phyloP scores from a whole-genome alignment of 2,329 filamentous ascomycete species.

The Pezicula radicicola region DNA sequence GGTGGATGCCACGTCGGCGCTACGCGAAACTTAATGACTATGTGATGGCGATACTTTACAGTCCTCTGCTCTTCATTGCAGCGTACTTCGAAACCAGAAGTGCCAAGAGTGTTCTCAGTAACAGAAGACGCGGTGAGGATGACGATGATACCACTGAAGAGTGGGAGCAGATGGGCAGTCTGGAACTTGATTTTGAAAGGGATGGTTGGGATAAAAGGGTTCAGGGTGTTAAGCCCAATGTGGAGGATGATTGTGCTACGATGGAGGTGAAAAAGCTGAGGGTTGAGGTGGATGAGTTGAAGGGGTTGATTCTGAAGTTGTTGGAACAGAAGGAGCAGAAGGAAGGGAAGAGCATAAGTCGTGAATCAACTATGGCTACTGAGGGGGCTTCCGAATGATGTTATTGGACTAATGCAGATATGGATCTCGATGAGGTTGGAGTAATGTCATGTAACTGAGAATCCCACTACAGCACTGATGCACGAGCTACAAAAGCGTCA shows the following conservation, averaged over 20 bases:
- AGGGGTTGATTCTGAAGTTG: slow-evolving; percentile 29
- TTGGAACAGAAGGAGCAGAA: slow-evolving; percentile 16
- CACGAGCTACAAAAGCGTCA: too few species aligned
- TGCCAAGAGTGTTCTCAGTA: slow-evolving; percentile 65
- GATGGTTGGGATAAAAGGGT: slow-evolving; percentile 87
- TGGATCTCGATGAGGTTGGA: too few species aligned
- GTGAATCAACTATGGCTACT: neutral
- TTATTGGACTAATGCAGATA: too few species aligned
- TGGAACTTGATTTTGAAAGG: slow-evolving; percentile 71
- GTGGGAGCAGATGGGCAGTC: slow-evolving; percentile 77
- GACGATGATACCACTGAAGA: slow-evolving; percentile 89
- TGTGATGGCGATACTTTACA: slow-evolving; percentile 85
- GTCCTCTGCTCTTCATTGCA: slow-evolving; percentile 75
- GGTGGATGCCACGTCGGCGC: slow-evolving; percentile 76
- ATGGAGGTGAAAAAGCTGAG: slow-evolving; percentile 62
- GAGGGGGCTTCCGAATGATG: neutral
- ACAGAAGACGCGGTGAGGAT: slow-evolving; percentile 76
- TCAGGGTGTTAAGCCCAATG: slow-evolving; percentile 70
- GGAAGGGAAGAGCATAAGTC: neutral
- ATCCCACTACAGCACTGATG: too few species aligned
- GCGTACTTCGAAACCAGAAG: slow-evolving; percentile 67
- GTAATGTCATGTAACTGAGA: too few species aligned
- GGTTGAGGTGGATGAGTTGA: slow-evolving; percentile 56
- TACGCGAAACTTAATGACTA: slow-evolving; percentile 86
- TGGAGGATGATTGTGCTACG: slow-evolving; percentile 76